Conservation (phyloP, 2,329 filamentous ascomycete species). For the Claviceps humidiphila region DNA sequence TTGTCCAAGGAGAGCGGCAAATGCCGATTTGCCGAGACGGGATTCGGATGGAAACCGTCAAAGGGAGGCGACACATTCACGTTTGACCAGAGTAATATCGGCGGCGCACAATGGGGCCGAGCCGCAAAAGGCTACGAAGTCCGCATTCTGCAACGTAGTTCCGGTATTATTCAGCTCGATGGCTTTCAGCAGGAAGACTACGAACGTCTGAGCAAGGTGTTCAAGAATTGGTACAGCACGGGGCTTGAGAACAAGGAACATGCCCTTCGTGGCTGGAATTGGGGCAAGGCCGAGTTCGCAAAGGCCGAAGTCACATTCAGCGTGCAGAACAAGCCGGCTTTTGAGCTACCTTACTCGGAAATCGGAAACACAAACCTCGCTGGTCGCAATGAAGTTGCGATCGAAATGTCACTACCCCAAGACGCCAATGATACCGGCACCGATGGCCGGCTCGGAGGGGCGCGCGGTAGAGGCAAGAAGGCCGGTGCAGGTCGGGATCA, state of each 20-base stretch:
- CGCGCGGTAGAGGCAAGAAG: slow-evolving; percentile 69
- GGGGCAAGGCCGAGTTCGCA: slow-evolving; percentile 95
- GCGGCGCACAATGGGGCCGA: slow-evolving; percentile 83
- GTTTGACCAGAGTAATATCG: slow-evolving; percentile 74
- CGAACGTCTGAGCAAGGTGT: slow-evolving; percentile 79
- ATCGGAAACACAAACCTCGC: slow-evolving; percentile 96
- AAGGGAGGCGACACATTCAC: slow-evolving; percentile 87
- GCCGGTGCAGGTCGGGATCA: slow-evolving; percentile 81
- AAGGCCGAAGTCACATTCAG: slow-evolving; percentile 94
- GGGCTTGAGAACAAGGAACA: slow-evolving; percentile 88
- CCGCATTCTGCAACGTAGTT: slow-evolving; percentile 75
- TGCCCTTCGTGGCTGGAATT: slow-evolving; percentile 94
- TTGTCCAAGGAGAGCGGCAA: slow-evolving; percentile 85
- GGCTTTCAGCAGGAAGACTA: slow-evolving; percentile 92
- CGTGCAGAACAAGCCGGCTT: slow-evolving; percentile 90
- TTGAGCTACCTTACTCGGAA: slow-evolving; percentile 93
- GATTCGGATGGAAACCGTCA: slow-evolving; percentile 87
- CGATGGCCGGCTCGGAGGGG: slow-evolving; percentile 62
- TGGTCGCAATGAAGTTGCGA: slow-evolving; percentile 92
- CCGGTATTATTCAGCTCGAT: slow-evolving; percentile 82
- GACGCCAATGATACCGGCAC: slow-evolving; percentile 60
- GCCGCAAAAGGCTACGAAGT: slow-evolving; percentile 87
- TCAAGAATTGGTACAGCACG: slow-evolving; percentile 97
- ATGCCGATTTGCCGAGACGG: slow-evolving; percentile 88
- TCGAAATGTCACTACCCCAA: slow-evolving; percentile 74